A percentile compares a stretch with the other conserved stretches of the same genome.
Evolutionary conservation across 192 early-diverging fungal species (phyloP).

Genomic region (Gamsiella multidivaricata): DNA sequence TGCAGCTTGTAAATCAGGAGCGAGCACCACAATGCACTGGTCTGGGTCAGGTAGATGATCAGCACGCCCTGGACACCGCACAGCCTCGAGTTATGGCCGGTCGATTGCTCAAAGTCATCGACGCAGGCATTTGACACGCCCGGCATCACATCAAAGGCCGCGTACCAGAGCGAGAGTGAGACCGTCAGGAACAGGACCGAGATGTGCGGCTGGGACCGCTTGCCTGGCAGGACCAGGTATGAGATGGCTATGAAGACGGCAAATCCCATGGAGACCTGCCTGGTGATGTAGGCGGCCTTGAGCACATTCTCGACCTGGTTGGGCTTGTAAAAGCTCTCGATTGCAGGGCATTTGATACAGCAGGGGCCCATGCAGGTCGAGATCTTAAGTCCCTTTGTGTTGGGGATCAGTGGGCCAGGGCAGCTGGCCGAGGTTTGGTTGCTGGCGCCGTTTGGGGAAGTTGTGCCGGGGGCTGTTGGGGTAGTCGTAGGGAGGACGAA

Average conservation of each 20-base stretch:
- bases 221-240: conserved; percentile 39
- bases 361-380: not conserved
- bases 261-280: conserved; percentile 27
- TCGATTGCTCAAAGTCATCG: conserved; percentile 35
- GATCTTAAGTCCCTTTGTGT: conserved; percentile 16
- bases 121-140: conserved; percentile 34
- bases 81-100: conserved; percentile 25
- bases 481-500: conserved; percentile 2
- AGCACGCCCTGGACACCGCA: conserved; percentile 43
- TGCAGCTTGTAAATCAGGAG: conserved; percentile 46
- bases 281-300: conserved; percentile 24
- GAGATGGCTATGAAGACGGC: conserved; percentile 39
- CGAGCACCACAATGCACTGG: conserved; percentile 42
- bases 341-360: conserved; percentile 40
- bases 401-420: conserved; percentile 31
- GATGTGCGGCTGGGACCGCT: conserved; percentile 47
- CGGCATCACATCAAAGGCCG: conserved; percentile 43
- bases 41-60: conserved; percentile 49
- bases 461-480: not conserved
- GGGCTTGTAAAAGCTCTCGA: conserved; percentile 46
- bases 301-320: conserved; percentile 29
- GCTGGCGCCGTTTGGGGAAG: not conserved
- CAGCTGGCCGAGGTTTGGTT: conserved; percentile 2
- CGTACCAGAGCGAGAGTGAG: conserved; percentile 43
- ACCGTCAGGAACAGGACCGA: conserved; percentile 48